Percentiles rank a stretch among this genome's conserved stretches.
phyloP scores from a whole-genome alignment of 805 yeast genomes.

The Wickerhamomyces kurtzmanii region DNA sequence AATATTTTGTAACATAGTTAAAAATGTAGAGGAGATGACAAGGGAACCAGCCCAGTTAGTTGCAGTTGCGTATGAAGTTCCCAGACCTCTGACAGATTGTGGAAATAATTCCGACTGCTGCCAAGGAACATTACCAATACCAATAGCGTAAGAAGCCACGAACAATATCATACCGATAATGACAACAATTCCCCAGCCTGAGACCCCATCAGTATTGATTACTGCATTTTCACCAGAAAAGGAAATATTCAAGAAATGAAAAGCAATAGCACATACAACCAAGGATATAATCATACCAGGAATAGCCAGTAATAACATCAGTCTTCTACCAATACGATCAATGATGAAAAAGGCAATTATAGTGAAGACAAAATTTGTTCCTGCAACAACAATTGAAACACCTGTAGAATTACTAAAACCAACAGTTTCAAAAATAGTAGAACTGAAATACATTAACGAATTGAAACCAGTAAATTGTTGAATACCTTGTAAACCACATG shows the following conservation, averaged over 20 bases:
- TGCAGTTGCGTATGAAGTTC: slow-evolving; percentile 85
- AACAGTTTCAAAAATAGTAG: slow-evolving; percentile 84
- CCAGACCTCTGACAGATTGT: slow-evolving; percentile 86
- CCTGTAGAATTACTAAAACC: slow-evolving; percentile 91
- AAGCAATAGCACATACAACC: slow-evolving; percentile 78
- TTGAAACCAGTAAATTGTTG: slow-evolving; percentile 97
- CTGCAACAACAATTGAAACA: slow-evolving; percentile 87
- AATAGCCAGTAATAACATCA: slow-evolving; percentile 65
- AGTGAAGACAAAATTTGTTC: slow-evolving; percentile 88
- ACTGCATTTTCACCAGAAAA: slow-evolving; percentile 40
- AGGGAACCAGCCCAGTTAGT: slow-evolving; percentile 95
- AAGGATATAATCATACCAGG: slow-evolving; percentile 79
- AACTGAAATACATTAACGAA: slow-evolving; percentile 90
- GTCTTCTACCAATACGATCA: slow-evolving; percentile 83
- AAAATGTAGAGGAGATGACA: slow-evolving; percentile 81
- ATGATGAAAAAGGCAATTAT: slow-evolving; percentile 77
- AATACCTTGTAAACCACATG: slow-evolving; percentile 90
- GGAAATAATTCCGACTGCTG: slow-evolving; percentile 94
- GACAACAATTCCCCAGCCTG: slow-evolving; percentile 83
- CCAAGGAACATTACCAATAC: slow-evolving; percentile 98
- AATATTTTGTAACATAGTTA: slow-evolving; percentile 87
- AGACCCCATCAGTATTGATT: slow-evolving; percentile 34
- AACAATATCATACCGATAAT: slow-evolving; percentile 77
- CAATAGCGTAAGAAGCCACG: slow-evolving; percentile 88
- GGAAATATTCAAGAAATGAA: slow-evolving; percentile 69